A percentile compares a stretch with the other conserved stretches of the same genome.
These are phyloP conservation scores for Phylloboletellus chloephorus DNA, from an alignment of 1,284 basidiomycete genomes.

Conservation along the genomic window DNA sequence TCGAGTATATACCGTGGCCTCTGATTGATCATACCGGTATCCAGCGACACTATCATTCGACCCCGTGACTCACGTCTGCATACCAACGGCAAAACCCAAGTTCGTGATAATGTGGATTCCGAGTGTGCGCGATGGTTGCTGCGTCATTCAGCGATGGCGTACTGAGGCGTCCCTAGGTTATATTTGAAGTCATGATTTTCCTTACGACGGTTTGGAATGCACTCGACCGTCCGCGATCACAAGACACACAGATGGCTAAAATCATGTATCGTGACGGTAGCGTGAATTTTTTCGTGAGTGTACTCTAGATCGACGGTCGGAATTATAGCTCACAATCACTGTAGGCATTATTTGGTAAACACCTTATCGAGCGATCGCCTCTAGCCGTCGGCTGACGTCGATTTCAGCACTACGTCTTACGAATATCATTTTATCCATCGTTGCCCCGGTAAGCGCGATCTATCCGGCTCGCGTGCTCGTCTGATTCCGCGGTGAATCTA, in stretches of 20 bases:
- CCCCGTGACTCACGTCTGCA: slow-evolving; percentile 15
- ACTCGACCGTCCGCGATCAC: slow-evolving; percentile 28
- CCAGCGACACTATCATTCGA: slow-evolving; percentile 16
- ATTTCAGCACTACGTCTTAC: slow-evolving; percentile 27
- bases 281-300: slow-evolving; percentile 36
- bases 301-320: not conserved
- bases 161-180: slow-evolving; percentile 21
- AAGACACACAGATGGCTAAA: slow-evolving; percentile 21
- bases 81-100: slow-evolving; percentile 10
- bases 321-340: slow-evolving; percentile 1
- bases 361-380: not conserved
- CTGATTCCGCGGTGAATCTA: slow-evolving; percentile 10
- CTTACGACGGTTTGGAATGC: slow-evolving; percentile 35
- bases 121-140: slow-evolving; percentile 20
- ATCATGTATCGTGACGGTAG: slow-evolving; percentile 36
- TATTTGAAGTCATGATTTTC: slow-evolving; percentile 38
- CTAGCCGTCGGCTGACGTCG: not conserved
- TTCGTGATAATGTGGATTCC: slow-evolving; percentile 32
- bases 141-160: not conserved
- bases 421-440: slow-evolving; percentile 27
- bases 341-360: slow-evolving; percentile 28
- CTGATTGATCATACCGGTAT: not conserved
- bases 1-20: not conserved
- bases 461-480: not conserved
- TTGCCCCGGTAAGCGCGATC: slow-evolving; percentile 27